Conservation (phyloP, 1,284 basidiomycete genomes). For the Schizophyllum amplum region DNA sequence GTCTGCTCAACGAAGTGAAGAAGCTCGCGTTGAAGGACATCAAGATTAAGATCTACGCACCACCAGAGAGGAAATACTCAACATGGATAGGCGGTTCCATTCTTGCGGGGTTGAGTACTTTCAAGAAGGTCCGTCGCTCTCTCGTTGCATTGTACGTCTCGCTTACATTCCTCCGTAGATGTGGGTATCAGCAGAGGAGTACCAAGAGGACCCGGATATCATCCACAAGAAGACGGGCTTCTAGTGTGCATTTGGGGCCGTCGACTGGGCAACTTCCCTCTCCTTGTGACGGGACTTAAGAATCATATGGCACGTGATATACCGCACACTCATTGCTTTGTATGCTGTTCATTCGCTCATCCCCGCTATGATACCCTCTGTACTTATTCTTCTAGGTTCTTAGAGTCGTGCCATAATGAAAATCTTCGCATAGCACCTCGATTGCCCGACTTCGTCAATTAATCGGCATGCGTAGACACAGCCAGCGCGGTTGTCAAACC, state of each 20-base stretch:
- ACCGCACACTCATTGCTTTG: background rate
- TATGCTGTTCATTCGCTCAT: background rate
- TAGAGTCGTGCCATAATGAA: background rate
- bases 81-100: conserved; percentile 99
- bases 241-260: conserved; percentile 24
- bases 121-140: conserved; percentile 82
- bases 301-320: background rate
- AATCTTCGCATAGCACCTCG: background rate
- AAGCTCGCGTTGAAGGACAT: conserved; percentile 94
- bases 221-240: conserved; percentile 90
- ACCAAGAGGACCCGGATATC: conserved; percentile 97
- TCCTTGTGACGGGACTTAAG: background rate
- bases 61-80: conserved; percentile 99
- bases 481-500: no score
- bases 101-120: conserved; percentile 90
- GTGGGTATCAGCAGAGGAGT: conserved; percentile 99
- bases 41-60: conserved; percentile 99
- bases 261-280: background rate
- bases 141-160: conserved; percentile 7
- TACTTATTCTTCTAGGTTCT: background rate
- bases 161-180: conserved; percentile 44
- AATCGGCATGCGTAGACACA: no score
- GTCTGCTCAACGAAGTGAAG: conserved; percentile 93
- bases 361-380: background rate
- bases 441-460: no score